Conservation (phyloP, 495 filamentous ascomycete genomes). For the Barbatosphaeria neglecta region DNA sequence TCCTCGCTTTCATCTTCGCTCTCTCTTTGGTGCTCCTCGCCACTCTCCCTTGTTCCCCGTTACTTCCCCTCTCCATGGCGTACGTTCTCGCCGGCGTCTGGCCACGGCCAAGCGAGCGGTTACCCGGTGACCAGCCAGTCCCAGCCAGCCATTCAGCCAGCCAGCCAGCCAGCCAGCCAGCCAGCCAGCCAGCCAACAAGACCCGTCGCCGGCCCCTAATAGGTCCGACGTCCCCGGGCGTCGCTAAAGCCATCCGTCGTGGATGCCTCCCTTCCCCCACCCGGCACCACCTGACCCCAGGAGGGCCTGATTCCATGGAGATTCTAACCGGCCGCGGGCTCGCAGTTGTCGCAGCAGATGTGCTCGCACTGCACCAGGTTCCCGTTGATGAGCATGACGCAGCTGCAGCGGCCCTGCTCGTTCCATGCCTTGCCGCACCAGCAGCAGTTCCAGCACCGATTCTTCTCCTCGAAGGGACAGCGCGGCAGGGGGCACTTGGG, state of each 20-base stretch:
- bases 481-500: conserved; percentile 19
- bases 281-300: neutral
- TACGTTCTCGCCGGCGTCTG: no score
- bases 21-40: neutral
- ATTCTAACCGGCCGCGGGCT: conserved; percentile 12
- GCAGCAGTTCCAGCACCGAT: conserved; percentile 28
- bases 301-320: no score
- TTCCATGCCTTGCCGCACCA: conserved; percentile 31
- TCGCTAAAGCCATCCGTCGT: no score
- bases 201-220: no score
- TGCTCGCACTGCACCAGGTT: conserved; percentile 27
- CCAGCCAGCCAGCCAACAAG: no score
- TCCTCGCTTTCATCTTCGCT: neutral
- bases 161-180: no score
- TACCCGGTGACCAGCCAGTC: no score
- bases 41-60: neutral
- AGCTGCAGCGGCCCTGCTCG: conserved; percentile 23
- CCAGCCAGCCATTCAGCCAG: no score
- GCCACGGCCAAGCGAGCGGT: no score
- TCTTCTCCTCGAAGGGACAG: conserved; percentile 26
- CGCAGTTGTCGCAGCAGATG: conserved; percentile 25
- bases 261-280: neutral
- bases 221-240: no score
- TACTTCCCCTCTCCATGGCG: no score
- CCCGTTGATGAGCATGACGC: conserved; percentile 27